Evolutionary conservation across 371 early-diverging fungal species (phyloP).

Genomic region (Mucor indicus): DNA sequence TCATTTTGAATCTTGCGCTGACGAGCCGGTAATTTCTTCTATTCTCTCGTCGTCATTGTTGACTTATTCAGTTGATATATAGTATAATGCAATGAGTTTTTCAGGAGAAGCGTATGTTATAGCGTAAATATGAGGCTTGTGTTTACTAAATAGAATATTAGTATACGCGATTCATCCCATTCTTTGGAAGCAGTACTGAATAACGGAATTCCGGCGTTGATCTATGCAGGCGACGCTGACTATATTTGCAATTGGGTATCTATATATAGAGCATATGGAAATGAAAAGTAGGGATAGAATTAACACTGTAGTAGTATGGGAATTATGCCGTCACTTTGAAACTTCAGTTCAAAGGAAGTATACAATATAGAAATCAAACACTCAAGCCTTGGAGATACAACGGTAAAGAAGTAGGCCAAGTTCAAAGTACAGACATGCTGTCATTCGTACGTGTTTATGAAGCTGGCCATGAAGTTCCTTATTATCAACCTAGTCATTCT

Average conservation of each 20-base stretch:
- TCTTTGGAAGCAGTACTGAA: slow-evolving; percentile 54
- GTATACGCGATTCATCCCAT: slow-evolving; percentile 3
- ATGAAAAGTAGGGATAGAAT: not conserved
- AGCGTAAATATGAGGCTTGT: not conserved
- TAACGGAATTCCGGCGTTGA: slow-evolving; percentile 70
- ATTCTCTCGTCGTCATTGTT: no score
- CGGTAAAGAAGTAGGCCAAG: slow-evolving; percentile 64
- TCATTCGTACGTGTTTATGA: slow-evolving; percentile 85
- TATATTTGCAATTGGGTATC: slow-evolving; percentile 87
- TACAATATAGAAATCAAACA: slow-evolving; percentile 37
- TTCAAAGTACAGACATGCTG: slow-evolving; percentile 49
- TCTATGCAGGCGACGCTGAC: slow-evolving; percentile 90
- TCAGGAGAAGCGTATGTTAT: slow-evolving; percentile 9
- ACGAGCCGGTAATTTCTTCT: slow-evolving; percentile 8
- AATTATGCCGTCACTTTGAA: slow-evolving; percentile 84
- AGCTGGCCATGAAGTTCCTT: slow-evolving; percentile 89
- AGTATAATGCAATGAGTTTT: slow-evolving; percentile 6
- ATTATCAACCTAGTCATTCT: slow-evolving; percentile 51
- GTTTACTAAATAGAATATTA: not conserved
- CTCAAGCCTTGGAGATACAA: slow-evolving; percentile 31
- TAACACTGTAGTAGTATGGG: slow-evolving; percentile 39
- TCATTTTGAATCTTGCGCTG: slow-evolving; percentile 3
- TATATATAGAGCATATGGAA: not conserved
- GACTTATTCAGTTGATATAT: no score
- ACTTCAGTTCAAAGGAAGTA: slow-evolving; percentile 82